Evolutionary conservation across 2,329 filamentous ascomycete genomes (phyloP), one percentile per base, ranked within the genome.

Genomic region (Ustulina deusta): DNA sequence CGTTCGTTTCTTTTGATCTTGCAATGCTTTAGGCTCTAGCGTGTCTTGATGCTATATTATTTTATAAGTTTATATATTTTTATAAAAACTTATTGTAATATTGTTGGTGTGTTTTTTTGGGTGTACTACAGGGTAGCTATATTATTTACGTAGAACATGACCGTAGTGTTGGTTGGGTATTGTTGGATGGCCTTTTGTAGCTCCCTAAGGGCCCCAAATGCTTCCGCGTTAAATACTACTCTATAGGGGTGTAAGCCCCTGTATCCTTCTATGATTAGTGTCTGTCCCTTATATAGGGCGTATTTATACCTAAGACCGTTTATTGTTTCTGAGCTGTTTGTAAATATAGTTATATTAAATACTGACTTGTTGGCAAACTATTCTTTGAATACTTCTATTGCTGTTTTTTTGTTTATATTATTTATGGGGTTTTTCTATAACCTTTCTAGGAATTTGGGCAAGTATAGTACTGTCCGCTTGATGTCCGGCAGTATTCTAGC

Each of bases 311-410:
- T 46, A 46, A 59, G 27, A 1, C 2, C 49, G 15, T 59, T 27
- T 36, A 38, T 49, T 20, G 10, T 59, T 48, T 59, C 49, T 49
- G 49, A 59, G 3, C 6, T 15, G 2, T 59, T 48, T 59, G 49
- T 25, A 59, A 49, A 59, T 27, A 59, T 49, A 49, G 6, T 61
- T 10, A 61, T 42, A 20, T 62, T 42, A 62, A 54, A 55, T 7
- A 62, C 10, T 22, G 44, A 55, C 22, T 55, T 2, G 0, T 38
- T 55, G 5, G 7, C 6, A 15, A 62, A 42, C 15, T 44, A 62
- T 42, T 44, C 36, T 62, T 55, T 55, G 32, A 62, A 62, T 55
- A n/a, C 17, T 55, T 54, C 55, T 17, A 15, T 3, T 22, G n/a
- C 17, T n/a, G 6, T 55, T 46, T 63, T 46, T 57, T 49, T 56